Evolutionary conservation across 169 alveolate genomes (phyloP).

Genomic region (Eimeria maxima): DNA sequence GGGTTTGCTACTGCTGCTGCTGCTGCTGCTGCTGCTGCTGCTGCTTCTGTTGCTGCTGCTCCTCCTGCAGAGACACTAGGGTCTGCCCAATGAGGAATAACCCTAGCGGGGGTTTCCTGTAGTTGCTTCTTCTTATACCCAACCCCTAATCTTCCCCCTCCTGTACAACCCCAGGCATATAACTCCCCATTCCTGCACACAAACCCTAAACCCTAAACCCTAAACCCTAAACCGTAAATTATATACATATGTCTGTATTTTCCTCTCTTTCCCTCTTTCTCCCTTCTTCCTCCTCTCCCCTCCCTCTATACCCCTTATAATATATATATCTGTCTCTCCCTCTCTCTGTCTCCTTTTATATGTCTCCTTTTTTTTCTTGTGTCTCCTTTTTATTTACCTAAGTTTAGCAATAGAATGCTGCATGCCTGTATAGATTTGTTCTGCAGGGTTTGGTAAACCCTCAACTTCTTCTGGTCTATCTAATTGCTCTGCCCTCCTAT

Average conservation of each 20-base stretch:
- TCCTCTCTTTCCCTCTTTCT: too few relatives aligned
- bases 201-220: constrained; percentile 63
- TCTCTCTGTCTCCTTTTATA: not conserved
- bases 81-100: constrained; percentile 73
- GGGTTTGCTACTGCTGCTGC: constrained; percentile 30
- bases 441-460: constrained; percentile 26
- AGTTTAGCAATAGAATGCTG: constrained; percentile 59
- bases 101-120: constrained; percentile 57
- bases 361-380: not conserved
- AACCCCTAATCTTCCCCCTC: constrained; percentile 68
- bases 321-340: not conserved
- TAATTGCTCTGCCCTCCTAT: constrained; percentile 38
- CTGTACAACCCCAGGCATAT: constrained; percentile 49
- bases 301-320: too few relatives aligned
- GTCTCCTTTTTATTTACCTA: not conserved
- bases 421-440: constrained; percentile 54
- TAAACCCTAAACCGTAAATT: constrained; percentile 23
- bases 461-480: constrained; percentile 68
- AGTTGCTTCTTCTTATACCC: constrained; percentile 55
- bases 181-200: constrained; percentile 62
- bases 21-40: not conserved
- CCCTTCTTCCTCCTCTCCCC: too few relatives aligned
- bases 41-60: constrained; percentile 4
- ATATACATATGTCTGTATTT: not conserved
- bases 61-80: constrained; percentile 2